Conservation (phyloP, 441 rosid genomes). For the Adansonia rubrostipa region DNA sequence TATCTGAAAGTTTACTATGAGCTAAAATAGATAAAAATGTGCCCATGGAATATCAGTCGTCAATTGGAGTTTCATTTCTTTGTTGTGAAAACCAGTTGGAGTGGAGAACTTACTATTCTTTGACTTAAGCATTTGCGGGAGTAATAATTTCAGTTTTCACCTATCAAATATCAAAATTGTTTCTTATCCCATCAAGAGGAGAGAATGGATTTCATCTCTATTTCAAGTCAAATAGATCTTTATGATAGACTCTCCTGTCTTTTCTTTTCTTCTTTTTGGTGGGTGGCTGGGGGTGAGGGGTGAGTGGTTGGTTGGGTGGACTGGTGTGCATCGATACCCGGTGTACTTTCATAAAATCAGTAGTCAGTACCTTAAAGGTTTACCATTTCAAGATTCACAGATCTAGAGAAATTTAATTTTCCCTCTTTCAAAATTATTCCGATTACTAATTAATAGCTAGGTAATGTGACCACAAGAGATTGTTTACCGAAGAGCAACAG, state of each 20-base stretch:
- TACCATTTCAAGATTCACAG: constrained; percentile 6
- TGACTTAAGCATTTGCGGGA: not conserved
- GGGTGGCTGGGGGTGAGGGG: not conserved
- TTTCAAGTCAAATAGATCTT: not conserved
- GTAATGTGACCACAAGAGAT: not conserved
- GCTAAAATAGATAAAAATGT: not conserved
- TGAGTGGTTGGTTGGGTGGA: not conserved
- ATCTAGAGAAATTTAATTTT: not conserved
- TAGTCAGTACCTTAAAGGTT: not conserved
- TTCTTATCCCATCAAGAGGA: not conserved
- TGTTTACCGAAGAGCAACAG: not conserved
- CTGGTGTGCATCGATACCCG: not conserved
- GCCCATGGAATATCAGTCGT: not conserved
- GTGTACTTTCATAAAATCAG: not conserved
- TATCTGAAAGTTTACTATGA: not conserved
- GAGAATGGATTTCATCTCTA: not conserved
- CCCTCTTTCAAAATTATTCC: not conserved
- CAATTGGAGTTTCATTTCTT: constrained; percentile 1
- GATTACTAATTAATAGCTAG: not conserved
- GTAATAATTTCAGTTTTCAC: not conserved
- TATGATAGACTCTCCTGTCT: not conserved
- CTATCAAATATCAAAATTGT: not conserved
- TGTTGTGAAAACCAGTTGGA: not conserved
- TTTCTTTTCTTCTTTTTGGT: not conserved
- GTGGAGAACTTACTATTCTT: not conserved